A percentile compares a stretch with the other conserved stretches of the same genome.
Evolutionary conservation across 2,329 filamentous ascomycete species (phyloP).

Genomic region (Neonectria hederae): DNA sequence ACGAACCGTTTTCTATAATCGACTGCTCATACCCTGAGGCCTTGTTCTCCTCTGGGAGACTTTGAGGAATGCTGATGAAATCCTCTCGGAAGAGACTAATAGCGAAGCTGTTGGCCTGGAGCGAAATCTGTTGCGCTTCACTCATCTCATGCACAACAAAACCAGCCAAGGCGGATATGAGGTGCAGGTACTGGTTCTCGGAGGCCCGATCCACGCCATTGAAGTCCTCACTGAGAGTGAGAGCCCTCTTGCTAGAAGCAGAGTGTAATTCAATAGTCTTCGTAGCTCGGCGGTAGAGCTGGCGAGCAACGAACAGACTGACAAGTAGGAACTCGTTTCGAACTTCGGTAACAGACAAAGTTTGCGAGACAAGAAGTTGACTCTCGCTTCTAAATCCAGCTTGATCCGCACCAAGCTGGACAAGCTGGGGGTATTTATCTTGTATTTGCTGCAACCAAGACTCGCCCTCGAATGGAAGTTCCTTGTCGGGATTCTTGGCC

Average conservation of each 20-base stretch:
- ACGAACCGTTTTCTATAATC: slow-evolving; percentile 28
- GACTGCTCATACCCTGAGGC: neutral
- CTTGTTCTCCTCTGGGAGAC: slow-evolving; percentile 16
- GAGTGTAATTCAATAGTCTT: slow-evolving; percentile 38
- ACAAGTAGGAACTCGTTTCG: slow-evolving; percentile 52
- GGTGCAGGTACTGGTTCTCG: slow-evolving; percentile 49
- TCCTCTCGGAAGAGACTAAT: slow-evolving; percentile 52
- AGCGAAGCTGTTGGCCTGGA: slow-evolving; percentile 47
- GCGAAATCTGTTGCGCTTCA: slow-evolving; percentile 48
- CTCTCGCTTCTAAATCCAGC: slow-evolving; percentile 4
- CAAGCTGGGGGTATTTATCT: slow-evolving; percentile 44
- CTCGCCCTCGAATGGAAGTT: slow-evolving; percentile 27
- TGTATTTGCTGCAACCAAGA: slow-evolving; percentile 41
- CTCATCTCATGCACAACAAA: slow-evolving; percentile 51
- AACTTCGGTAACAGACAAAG: slow-evolving; percentile 41
- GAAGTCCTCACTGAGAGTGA: slow-evolving; percentile 49
- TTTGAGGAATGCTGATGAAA: slow-evolving; percentile 31
- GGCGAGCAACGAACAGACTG: slow-evolving; percentile 49
- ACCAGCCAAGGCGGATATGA: slow-evolving; percentile 49
- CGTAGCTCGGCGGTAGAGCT: slow-evolving; percentile 55
- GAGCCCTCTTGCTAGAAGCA: slow-evolving; percentile 29
- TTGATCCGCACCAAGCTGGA: slow-evolving; percentile 26
- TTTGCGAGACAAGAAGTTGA: slow-evolving; percentile 7
- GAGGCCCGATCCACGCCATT: slow-evolving; percentile 37
- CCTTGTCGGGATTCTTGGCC: slow-evolving; percentile 33